phyloP scores from a whole-genome alignment of 2,329 filamentous ascomycete genomes.

The Hymenoscyphus salicellus region DNA sequence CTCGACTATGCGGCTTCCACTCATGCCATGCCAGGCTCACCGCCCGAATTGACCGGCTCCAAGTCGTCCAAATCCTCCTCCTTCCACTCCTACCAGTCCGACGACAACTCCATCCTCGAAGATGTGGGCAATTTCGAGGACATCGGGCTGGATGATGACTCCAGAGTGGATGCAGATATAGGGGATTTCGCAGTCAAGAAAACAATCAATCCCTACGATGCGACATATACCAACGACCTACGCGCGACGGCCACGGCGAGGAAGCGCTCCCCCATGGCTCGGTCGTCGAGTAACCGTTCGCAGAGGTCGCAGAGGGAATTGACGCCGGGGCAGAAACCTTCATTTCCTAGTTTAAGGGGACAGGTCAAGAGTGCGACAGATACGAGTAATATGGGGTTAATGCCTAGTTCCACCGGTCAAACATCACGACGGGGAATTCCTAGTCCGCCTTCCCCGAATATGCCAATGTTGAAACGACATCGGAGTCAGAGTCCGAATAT shows the following conservation, averaged over 20 bases:
- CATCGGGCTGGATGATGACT: conserved; percentile 78
- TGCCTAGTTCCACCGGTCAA: conserved; percentile 23
- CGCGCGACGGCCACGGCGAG: conserved; percentile 26
- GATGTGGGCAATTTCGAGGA: conserved; percentile 89
- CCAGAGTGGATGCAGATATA: conserved; percentile 30
- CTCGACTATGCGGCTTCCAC: conserved; percentile 25
- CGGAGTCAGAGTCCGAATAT: conserved; percentile 33
- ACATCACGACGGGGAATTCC: conserved; percentile 24
- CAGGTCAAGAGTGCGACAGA: conserved; percentile 31
- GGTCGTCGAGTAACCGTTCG: conserved; percentile 22
- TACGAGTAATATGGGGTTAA: conserved; percentile 28
- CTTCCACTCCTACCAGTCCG: conserved; percentile 69
- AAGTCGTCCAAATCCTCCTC: conserved; percentile 92
- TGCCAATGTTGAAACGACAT: conserved; percentile 29
- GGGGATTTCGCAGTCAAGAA: conserved; percentile 32
- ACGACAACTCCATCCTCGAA: conserved; percentile 66
- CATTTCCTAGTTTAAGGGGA: conserved; percentile 27
- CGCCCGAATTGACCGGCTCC: conserved; percentile 75
- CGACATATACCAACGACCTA: conserved; percentile 27
- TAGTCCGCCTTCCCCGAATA: conserved; percentile 26
- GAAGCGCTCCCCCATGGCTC: conserved; percentile 27
- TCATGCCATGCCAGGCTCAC: conserved; percentile 55
- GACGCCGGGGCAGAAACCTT: conserved; percentile 27
- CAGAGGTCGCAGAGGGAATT: conserved; percentile 32
- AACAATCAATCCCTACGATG: conserved; percentile 30